phyloP scores from a whole-genome alignment of 106 monocot genomes.

The Dactylorhiza incarnata region DNA sequence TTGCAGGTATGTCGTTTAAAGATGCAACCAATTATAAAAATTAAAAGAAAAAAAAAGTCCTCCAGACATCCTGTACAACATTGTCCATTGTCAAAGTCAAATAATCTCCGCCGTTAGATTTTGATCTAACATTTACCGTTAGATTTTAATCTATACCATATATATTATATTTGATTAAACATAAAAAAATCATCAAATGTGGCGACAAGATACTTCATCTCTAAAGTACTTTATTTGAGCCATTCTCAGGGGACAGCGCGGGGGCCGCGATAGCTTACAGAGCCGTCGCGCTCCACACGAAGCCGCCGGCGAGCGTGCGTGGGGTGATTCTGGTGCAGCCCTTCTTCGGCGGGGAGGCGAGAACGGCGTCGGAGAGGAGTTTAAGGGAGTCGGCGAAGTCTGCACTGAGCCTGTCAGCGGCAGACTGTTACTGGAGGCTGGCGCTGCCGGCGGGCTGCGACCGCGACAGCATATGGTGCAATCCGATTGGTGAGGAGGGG shows the following conservation, averaged over 20 bases:
- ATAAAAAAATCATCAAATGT: no score
- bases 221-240: no score
- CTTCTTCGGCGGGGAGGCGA: conserved; percentile 59
- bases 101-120: no score
- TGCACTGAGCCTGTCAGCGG: conserved; percentile 39
- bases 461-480: conserved; percentile 66
- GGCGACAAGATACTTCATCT: no score
- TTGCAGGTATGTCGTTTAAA: conserved; percentile 6
- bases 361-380: conserved; percentile 50
- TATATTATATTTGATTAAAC: no score
- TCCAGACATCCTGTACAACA: no score
- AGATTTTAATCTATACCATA: no score
- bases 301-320: neutral
- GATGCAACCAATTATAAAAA: no score
- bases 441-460: conserved; percentile 42
- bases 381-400: conserved; percentile 35
- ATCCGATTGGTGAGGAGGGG: conserved; percentile 28
- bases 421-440: conserved; percentile 77
- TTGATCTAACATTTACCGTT: no score
- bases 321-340: conserved; percentile 48
- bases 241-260: conserved; percentile 57
- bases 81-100: no score
- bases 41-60: no score
- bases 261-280: conserved; percentile 63
- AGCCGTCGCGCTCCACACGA: conserved; percentile 9